phyloP scores from a whole-genome alignment of 345 rosid species.

The Lenwebbia sp. region DNA sequence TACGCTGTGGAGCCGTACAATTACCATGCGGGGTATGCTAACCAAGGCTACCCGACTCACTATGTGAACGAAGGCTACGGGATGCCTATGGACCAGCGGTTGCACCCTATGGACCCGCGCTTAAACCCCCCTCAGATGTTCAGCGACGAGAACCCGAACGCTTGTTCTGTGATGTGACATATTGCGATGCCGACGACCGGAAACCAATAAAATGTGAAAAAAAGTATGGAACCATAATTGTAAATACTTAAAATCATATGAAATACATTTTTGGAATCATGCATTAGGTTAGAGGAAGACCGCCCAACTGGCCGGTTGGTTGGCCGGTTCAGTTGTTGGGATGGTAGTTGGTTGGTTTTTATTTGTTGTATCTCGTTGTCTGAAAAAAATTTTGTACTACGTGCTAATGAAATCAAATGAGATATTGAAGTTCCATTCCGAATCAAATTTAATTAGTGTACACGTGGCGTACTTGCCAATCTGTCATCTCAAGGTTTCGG shows the following conservation, averaged over 20 bases:
- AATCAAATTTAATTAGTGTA: background rate
- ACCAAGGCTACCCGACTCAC: background rate
- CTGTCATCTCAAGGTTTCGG: background rate
- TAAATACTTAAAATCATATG: background rate
- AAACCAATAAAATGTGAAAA: background rate
- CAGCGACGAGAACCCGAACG: constrained; percentile 10
- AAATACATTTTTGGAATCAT: background rate
- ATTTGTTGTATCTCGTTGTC: background rate
- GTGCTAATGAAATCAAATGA: background rate
- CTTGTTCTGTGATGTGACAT: constrained; percentile 3
- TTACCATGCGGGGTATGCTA: background rate
- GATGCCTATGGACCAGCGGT: background rate
- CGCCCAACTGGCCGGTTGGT: background rate
- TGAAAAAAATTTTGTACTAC: background rate
- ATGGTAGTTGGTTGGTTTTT: background rate
- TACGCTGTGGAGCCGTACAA: background rate
- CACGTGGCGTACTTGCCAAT: background rate
- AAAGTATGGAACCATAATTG: background rate
- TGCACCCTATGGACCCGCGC: constrained; percentile 5
- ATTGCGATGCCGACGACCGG: no score
- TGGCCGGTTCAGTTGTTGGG: background rate
- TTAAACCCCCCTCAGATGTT: constrained; percentile 4
- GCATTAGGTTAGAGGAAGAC: background rate
- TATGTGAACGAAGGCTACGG: background rate
- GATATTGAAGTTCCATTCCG: background rate